A percentile compares a stretch with the other conserved stretches of the same genome.
These are phyloP conservation scores for Cyclaneusma minus DNA, from an alignment of 2,329 filamentous ascomycete genomes.

Conservation along the genomic window DNA sequence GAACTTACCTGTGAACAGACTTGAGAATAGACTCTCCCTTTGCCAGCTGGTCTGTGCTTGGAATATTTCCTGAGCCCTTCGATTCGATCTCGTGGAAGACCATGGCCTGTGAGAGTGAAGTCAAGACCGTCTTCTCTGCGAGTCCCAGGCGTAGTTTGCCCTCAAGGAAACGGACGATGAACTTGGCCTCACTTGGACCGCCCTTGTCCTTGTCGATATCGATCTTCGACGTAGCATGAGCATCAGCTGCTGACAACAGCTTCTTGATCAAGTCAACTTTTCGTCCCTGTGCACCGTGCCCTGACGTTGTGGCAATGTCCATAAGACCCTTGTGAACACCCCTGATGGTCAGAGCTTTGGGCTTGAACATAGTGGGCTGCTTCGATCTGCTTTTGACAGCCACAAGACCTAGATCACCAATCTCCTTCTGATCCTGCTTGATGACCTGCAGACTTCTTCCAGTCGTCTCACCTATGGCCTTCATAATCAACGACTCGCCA, in stretches of 20 bases:
- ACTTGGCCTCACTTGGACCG: slow-evolving; percentile 89
- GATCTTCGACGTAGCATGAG: slow-evolving; percentile 56
- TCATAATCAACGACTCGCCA: slow-evolving; percentile 96
- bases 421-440: slow-evolving; percentile 90
- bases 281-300: slow-evolving; percentile 73
- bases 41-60: slow-evolving; percentile 61
- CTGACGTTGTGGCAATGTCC: slow-evolving; percentile 72
- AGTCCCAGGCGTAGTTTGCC: slow-evolving; percentile 85
- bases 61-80: slow-evolving; percentile 45
- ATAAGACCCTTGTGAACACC: slow-evolving; percentile 82
- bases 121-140: slow-evolving; percentile 82
- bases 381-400: slow-evolving; percentile 91
- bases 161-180: slow-evolving; percentile 80
- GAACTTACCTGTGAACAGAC: slow-evolving; percentile 63
- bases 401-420: slow-evolving; percentile 86
- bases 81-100: slow-evolving; percentile 67
- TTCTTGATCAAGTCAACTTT: slow-evolving; percentile 97
- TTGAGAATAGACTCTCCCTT: slow-evolving; percentile 79
- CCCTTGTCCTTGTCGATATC: slow-evolving; percentile 90
- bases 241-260: slow-evolving; percentile 78
- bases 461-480: slow-evolving; percentile 88
- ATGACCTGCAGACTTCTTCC: slow-evolving; percentile 78
- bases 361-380: slow-evolving; percentile 97
- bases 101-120: slow-evolving; percentile 78
- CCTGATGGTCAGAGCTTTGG: slow-evolving; percentile 72